Evolutionary conservation across 2,329 filamentous ascomycete genomes (phyloP).

Genomic region (Sclerotinia borealis): DNA sequence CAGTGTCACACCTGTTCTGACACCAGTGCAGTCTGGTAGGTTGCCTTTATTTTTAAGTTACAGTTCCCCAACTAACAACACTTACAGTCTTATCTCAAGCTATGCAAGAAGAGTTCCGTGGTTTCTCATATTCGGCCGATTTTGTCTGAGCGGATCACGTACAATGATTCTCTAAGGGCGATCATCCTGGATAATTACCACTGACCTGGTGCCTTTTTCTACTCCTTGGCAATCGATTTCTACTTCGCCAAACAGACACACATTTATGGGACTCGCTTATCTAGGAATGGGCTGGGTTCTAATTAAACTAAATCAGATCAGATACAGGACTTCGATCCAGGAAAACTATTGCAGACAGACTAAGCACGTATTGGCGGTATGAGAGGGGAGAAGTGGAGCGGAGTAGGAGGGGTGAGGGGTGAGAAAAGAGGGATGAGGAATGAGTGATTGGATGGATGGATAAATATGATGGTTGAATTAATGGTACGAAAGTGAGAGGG

Average conservation of each 20-base stretch:
- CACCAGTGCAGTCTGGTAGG: constrained; percentile 94
- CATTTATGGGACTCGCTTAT: background rate
- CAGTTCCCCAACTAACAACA: constrained; percentile 8
- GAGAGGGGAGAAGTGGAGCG: background rate
- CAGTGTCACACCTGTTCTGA: constrained; percentile 93
- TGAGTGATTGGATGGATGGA: background rate
- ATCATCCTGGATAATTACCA: background rate
- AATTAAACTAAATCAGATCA: background rate
- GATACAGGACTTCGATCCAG: background rate
- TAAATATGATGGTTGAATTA: background rate
- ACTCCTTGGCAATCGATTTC: no score
- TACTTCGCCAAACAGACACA: background rate
- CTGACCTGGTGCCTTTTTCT: background rate
- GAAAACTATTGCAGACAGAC: background rate
- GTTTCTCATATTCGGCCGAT: constrained; percentile 72
- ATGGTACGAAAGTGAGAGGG: background rate
- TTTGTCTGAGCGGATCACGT: constrained; percentile 27
- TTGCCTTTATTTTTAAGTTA: constrained; percentile 21
- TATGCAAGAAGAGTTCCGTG: constrained; percentile 99
- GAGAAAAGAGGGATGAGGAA: no score
- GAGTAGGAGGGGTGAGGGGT: background rate
- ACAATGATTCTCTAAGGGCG: background rate
- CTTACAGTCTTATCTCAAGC: constrained; percentile 82
- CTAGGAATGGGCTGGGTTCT: background rate
- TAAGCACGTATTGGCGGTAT: background rate